phyloP scores from a whole-genome alignment of 768 basidiomycete species.

The Trametes gibbosa region DNA sequence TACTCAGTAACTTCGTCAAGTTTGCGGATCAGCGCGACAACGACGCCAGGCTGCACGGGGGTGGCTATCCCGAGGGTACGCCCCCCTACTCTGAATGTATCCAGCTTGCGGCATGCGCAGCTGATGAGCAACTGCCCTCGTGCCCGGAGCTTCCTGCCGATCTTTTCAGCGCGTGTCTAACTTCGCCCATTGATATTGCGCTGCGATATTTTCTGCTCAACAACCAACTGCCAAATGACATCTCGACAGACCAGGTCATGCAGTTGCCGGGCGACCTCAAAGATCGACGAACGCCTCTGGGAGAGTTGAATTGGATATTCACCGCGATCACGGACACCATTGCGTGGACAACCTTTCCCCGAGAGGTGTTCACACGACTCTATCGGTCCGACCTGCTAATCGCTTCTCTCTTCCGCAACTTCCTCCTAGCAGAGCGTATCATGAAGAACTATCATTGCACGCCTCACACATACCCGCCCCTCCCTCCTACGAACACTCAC shows the following conservation, averaged over 20 bases:
- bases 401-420: constrained; percentile 95
- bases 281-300: constrained; percentile 92
- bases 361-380: constrained; percentile 88
- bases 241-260: constrained; percentile 87
- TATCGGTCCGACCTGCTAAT: constrained; percentile 96
- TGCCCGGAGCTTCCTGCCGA: constrained; percentile 97
- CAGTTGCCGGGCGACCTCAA: constrained; percentile 96
- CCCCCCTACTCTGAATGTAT: constrained; percentile 84
- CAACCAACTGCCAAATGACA: constrained; percentile 76
- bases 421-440: constrained; percentile 93
- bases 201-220: constrained; percentile 92
- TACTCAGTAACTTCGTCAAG: constrained; percentile 83
- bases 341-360: constrained; percentile 96
- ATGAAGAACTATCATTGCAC: constrained; percentile 99
- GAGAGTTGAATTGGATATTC: constrained; percentile 99
- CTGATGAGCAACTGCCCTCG: constrained; percentile 89
- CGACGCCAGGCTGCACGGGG: constrained; percentile 54
- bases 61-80: constrained; percentile 57
- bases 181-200: constrained; percentile 97
- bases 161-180: constrained; percentile 95
- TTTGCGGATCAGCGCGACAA: constrained; percentile 75
- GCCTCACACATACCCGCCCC: constrained; percentile 86
- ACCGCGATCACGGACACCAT: constrained; percentile 99
- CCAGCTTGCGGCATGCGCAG: constrained; percentile 91
- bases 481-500: constrained; percentile 96